phyloP scores from a whole-genome alignment of 2,329 filamentous ascomycete species.

The Aspergillus pseudoglaucus region DNA sequence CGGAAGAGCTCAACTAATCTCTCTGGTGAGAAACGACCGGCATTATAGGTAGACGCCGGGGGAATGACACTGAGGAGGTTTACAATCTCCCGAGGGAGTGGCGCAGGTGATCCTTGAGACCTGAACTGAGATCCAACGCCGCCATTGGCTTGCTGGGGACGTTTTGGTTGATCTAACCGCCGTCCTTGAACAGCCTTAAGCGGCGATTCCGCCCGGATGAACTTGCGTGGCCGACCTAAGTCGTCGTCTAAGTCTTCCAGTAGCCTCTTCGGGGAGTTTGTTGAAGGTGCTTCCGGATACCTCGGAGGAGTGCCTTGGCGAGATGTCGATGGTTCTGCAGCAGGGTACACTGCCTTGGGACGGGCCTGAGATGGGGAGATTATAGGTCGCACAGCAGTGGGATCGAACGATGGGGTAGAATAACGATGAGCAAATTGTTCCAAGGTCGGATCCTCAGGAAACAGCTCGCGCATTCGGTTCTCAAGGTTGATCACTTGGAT shows the following conservation, averaged over 20 bases:
- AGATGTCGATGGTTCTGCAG: constrained; percentile 16
- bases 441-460: constrained; percentile 75
- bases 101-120: constrained; percentile 52
- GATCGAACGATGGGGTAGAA: constrained; percentile 68
- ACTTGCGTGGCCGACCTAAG: constrained; percentile 70
- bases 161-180: constrained; percentile 68
- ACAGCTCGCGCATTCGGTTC: constrained; percentile 87
- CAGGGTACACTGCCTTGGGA: constrained; percentile 46
- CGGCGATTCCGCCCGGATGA: constrained; percentile 83
- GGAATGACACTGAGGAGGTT: constrained; percentile 67
- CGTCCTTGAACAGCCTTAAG: constrained; percentile 85
- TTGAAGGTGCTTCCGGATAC: constrained; percentile 28
- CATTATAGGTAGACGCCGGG: constrained; percentile 63
- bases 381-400: constrained; percentile 71
- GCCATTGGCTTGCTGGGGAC: constrained; percentile 33
- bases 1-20: constrained; percentile 68
- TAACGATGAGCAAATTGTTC: constrained; percentile 71
- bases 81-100: constrained; percentile 63
- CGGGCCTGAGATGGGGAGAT: constrained; percentile 77
- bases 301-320: constrained; percentile 31
- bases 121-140: constrained; percentile 35
- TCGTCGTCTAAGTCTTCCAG: constrained; percentile 69
- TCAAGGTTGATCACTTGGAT: constrained; percentile 87
- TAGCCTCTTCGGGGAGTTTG: constrained; percentile 49
- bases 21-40: constrained; percentile 61